phyloP scores from a whole-genome alignment of 768 basidiomycete species.

The Rhizopogon salebrosus region DNA sequence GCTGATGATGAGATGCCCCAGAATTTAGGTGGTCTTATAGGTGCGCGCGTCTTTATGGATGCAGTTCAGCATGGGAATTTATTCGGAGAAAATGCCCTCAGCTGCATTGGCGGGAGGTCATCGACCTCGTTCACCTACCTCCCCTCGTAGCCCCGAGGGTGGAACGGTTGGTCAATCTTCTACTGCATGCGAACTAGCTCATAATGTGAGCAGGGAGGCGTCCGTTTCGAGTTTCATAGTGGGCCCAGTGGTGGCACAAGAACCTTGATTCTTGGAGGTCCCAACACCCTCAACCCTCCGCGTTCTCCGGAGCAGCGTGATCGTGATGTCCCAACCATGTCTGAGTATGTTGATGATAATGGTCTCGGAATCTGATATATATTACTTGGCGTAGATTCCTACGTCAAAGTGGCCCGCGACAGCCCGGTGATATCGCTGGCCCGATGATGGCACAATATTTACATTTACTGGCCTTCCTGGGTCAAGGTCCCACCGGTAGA shows the following conservation, averaged over 20 bases:
- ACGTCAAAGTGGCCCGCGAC: slow-evolving; percentile 17
- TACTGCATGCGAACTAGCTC: neutral
- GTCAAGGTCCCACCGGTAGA: slow-evolving; percentile 21
- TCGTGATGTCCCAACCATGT: slow-evolving; percentile 35
- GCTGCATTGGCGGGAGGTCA: neutral
- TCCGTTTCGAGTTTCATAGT: slow-evolving; percentile 33
- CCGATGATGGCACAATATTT: slow-evolving; percentile 71
- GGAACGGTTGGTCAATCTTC: slow-evolving; percentile 8
- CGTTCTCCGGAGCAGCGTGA: slow-evolving; percentile 23
- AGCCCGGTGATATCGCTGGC: slow-evolving; percentile 44
- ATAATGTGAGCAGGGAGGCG: slow-evolving; percentile 15
- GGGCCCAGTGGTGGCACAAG: slow-evolving; percentile 23
- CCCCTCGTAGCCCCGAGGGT: slow-evolving; percentile 11
- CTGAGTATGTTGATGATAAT: slow-evolving; percentile 39
- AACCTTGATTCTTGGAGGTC: slow-evolving; percentile 33
- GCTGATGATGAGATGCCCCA: slow-evolving; percentile 25
- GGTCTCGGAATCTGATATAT: neutral
- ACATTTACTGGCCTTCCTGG: slow-evolving; percentile 57
- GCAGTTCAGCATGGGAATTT: neutral
- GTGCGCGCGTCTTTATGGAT: neutral
- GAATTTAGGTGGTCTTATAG: neutral
- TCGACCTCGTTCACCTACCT: slow-evolving; percentile 13
- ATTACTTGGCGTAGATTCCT: slow-evolving; percentile 26
- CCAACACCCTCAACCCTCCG: slow-evolving; percentile 20
- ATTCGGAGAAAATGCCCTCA: neutral